These are phyloP conservation scores for Lizanozyma gosingica DNA, from an alignment of 1,139 yeast species.

Conservation along the genomic window DNA sequence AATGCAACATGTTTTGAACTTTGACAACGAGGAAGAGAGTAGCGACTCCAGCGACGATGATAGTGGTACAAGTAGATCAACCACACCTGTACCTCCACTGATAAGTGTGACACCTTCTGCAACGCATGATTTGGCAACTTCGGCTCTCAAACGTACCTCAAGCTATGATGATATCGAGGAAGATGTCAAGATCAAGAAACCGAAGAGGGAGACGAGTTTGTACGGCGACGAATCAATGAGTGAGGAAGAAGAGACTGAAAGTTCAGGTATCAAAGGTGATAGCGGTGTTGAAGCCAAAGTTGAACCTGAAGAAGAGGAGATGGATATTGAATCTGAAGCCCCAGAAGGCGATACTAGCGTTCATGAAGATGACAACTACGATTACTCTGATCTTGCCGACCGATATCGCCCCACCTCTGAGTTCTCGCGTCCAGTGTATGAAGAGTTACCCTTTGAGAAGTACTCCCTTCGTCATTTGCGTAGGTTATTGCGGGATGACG, in stretches of 20 bases:
- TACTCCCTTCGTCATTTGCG: background rate
- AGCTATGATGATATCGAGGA: slow-evolving; percentile 24
- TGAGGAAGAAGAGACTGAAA: slow-evolving; percentile 4
- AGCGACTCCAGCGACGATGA: slow-evolving; percentile 40
- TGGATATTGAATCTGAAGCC: slow-evolving; percentile 7
- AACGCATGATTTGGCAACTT: background rate
- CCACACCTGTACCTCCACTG: slow-evolving; percentile 26
- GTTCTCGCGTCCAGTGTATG: slow-evolving; percentile 43
- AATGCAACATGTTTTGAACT: slow-evolving; percentile 66
- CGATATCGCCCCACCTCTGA: slow-evolving; percentile 37
- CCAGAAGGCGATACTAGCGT: slow-evolving; percentile 4
- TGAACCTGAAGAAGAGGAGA: slow-evolving; percentile 5
- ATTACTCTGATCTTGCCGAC: slow-evolving; percentile 23
- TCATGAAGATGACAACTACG: slow-evolving; percentile 6
- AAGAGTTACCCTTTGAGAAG: slow-evolving; percentile 20
- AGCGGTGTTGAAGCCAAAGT: slow-evolving; percentile 1
- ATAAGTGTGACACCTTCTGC: slow-evolving; percentile 10
- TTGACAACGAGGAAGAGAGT: slow-evolving; percentile 21
- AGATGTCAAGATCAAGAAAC: slow-evolving; percentile 8
- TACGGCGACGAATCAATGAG: slow-evolving; percentile 8
- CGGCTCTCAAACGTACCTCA: slow-evolving; percentile 12
- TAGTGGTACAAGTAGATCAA: slow-evolving; percentile 30
- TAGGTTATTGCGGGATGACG: slow-evolving; percentile 47
- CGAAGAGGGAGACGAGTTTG: slow-evolving; percentile 12
- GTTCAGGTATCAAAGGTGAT: background rate